A percentile compares a stretch with the other conserved stretches of the same genome.
Conservation (phyloP, 352 stramenopile species). For the Phytopythium aichiense region DNA sequence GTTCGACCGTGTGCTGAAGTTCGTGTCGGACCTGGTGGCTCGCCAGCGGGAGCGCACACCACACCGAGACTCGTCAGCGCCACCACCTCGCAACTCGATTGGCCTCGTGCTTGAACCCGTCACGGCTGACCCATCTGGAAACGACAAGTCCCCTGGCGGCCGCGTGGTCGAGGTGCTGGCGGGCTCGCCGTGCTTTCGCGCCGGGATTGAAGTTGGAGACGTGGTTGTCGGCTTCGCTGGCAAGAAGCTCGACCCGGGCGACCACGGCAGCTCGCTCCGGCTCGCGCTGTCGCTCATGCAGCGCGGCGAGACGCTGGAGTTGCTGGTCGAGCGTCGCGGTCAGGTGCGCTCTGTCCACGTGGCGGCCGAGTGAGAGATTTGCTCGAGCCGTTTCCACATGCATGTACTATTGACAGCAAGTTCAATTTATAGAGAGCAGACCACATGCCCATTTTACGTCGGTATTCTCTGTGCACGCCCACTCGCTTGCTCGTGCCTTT, state of each 20-base stretch:
- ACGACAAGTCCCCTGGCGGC: constrained; percentile 12
- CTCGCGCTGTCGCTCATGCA: constrained; percentile 53
- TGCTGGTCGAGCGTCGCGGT: constrained; percentile 33
- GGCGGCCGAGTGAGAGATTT: constrained; percentile 28
- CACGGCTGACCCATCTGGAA: background rate
- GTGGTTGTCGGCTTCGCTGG: constrained; percentile 46
- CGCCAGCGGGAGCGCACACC: constrained; percentile 33
- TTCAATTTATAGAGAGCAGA: constrained; percentile 5
- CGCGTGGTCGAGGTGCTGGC: constrained; percentile 50
- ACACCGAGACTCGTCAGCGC: constrained; percentile 26
- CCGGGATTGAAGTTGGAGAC: constrained; percentile 44
- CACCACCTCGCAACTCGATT: constrained; percentile 40
- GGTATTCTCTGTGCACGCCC: background rate
- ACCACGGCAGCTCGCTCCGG: constrained; percentile 47
- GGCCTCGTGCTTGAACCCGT: constrained; percentile 49
- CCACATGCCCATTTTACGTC: constrained; percentile 1
- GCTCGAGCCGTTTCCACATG: background rate
- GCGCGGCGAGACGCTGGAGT: constrained; percentile 43
- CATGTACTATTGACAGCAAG: background rate
- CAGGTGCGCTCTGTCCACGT: constrained; percentile 37
- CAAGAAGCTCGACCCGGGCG: constrained; percentile 38
- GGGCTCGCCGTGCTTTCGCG: constrained; percentile 42
- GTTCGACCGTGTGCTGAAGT: constrained; percentile 33
- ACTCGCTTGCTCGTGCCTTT: background rate
- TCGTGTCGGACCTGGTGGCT: constrained; percentile 33